A percentile compares a stretch with the other conserved stretches of the same genome.
These are phyloP conservation scores for Citrus maxima DNA, from an alignment of 345 rosid species.

Conservation along the genomic window DNA sequence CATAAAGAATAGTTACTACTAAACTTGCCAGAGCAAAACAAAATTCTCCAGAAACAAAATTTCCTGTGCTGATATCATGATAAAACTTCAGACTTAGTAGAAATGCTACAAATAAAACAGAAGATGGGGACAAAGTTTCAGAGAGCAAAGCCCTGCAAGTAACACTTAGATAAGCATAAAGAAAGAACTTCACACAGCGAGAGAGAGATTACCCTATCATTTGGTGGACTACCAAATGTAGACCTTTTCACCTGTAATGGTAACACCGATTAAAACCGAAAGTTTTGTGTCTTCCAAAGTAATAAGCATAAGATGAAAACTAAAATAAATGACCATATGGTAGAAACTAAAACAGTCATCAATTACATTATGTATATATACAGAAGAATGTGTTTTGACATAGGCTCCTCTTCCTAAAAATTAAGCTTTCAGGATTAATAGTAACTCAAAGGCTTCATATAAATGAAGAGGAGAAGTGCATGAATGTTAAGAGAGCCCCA, in stretches of 20 bases:
- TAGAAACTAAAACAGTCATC: not conserved
- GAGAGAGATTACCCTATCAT: constrained; percentile 44
- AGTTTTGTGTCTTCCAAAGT: not conserved
- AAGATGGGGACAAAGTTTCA: not conserved
- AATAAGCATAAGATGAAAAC: not conserved
- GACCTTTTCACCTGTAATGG: constrained; percentile 55
- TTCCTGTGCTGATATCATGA: not conserved
- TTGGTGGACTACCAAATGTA: constrained; percentile 28
- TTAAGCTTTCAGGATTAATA: not conserved
- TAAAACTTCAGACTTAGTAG: not conserved
- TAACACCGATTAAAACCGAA: not conserved
- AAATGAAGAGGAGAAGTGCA: not conserved
- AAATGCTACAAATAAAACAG: not conserved
- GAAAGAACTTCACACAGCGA: not conserved
- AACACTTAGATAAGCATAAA: not conserved
- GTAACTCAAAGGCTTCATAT: not conserved
- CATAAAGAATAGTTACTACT: constrained; percentile 7
- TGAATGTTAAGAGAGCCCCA: constrained; percentile 7
- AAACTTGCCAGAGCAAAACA: not conserved
- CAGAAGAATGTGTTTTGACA: not conserved
- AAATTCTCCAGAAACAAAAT: not conserved
- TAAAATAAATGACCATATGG: not conserved
- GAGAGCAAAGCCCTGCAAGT: not conserved
- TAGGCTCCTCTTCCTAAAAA: not conserved
- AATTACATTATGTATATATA: not conserved